Evolutionary conservation across 345 rosid genomes (phyloP).

Genomic region (Sonneratia caseolaris): DNA sequence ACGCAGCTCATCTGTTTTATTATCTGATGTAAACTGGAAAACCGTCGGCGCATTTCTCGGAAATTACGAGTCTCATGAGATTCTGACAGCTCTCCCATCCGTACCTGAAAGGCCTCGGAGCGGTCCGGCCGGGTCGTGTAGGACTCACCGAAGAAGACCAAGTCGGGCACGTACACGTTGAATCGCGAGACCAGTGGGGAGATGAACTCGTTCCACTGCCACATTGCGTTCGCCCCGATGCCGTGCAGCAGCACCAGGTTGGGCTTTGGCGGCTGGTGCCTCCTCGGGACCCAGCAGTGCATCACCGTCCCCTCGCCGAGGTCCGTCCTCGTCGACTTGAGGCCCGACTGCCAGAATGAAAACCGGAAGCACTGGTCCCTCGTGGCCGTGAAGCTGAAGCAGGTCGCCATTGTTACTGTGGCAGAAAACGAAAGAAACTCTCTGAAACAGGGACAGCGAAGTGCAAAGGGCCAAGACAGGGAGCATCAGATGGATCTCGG

Average conservation of each 20-base stretch:
- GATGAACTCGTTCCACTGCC: conserved; percentile 70
- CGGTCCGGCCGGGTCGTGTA: conserved; percentile 58
- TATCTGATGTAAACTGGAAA: neutral
- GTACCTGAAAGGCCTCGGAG: conserved; percentile 12
- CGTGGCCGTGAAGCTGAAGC: conserved; percentile 53
- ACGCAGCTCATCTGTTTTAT: neutral
- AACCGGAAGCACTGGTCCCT: conserved; percentile 50
- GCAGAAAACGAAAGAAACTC: neutral
- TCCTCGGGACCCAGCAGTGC: conserved; percentile 75
- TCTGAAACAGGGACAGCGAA: neutral
- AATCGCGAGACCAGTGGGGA: conserved; percentile 42
- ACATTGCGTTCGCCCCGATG: conserved; percentile 92
- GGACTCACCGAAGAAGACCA: conserved; percentile 84
- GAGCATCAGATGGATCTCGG: neutral
- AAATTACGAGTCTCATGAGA: neutral
- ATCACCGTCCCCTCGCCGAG: conserved; percentile 75
- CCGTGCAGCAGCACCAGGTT: conserved; percentile 71
- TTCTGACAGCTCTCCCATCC: too few relatives aligned
- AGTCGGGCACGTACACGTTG: conserved; percentile 85
- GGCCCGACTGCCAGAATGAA: conserved; percentile 63
- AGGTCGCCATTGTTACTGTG: conserved; percentile 31
- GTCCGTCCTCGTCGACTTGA: conserved; percentile 59
- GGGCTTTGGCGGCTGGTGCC: conserved; percentile 32
- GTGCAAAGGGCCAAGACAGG: neutral
- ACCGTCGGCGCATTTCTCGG: neutral